Base-by-base conservation (phyloP, 2,329 filamentous ascomycete genomes). In the Paecilomyces variotii region DNA sequence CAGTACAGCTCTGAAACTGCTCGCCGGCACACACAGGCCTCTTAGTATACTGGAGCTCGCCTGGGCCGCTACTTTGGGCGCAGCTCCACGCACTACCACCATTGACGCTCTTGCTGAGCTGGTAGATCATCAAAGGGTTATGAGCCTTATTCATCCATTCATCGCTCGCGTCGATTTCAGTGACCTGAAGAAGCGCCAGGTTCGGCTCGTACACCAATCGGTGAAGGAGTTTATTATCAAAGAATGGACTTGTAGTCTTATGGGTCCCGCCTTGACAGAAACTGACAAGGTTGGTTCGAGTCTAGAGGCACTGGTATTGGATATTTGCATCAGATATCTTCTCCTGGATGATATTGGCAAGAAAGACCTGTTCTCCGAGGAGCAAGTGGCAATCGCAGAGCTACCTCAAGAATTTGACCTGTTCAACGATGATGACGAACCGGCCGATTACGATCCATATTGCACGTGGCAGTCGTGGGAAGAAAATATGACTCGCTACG, bases 401-500 rank as follows among this genome's bases (percentile, higher is more conserved):
- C 60, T 71, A 11, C 67, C 68, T 12, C 62, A 64, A 54, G 60
- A 62, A 14, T 32, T 24, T 32, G 63, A 65, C 52, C 39, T 72
- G n/a, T 70, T 70, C 60, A 56, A 57, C 25, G 65, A 67, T n/a
- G 39, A 65, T 24, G 54, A 62, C 53, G 60, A 55, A 34, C 28
- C 63, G 7, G 53, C 30, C 45, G 56, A 67, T 3, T 67, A 66
- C 45, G 57, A 66, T 53, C 58, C 45, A 12, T 28, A 64, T 56
- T 68, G 60, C 59, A 62, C 64, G 6, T 72, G 70, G 69, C 68
- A 74, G 53, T 53, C 51, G 2, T 70, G 64, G 70, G 71, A 73
- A 64, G 61, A 65, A 55, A 58, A 65, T 56, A 69, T 71, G 67
- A 64, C 65, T 56, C 66, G 59, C 56, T 68, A 62, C 45, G 60